Conservation (phyloP, 495 filamentous ascomycete genomes). For the Daldinia grandis region DNA sequence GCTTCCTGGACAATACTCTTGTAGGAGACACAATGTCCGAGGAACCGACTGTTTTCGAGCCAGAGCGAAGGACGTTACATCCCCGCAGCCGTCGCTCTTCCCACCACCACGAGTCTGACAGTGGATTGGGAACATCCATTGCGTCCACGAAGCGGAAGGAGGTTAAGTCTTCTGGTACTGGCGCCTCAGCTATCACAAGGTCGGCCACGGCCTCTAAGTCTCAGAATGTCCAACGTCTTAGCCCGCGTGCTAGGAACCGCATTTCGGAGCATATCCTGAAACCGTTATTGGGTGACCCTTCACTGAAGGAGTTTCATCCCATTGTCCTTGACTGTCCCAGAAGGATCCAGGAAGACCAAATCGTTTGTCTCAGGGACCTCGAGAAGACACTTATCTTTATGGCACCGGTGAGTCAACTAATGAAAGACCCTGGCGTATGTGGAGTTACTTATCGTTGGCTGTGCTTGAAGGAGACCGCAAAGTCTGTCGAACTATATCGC, state of each 20-base stretch:
- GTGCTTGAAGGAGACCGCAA: constrained; percentile 76
- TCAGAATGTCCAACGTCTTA: constrained; percentile 54
- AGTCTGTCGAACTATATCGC: constrained; percentile 72
- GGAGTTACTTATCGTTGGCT: constrained; percentile 71
- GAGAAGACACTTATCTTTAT: constrained; percentile 89
- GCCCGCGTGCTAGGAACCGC: constrained; percentile 60
- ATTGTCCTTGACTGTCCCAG: constrained; percentile 76
- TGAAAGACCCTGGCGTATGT: constrained; percentile 59
- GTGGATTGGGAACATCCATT: constrained; percentile 66
- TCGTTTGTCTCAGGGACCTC: constrained; percentile 84
- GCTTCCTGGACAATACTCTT: constrained; percentile 59
- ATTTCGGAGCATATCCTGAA: constrained; percentile 63
- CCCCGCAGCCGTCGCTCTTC: constrained; percentile 60
- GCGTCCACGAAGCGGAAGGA: constrained; percentile 52
- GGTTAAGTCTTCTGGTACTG: constrained; percentile 23
- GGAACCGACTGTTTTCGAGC: constrained; percentile 39
- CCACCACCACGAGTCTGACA: constrained; percentile 68
- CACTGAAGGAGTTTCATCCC: constrained; percentile 78
- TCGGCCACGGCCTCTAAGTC: constrained; percentile 56
- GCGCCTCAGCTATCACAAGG: constrained; percentile 53
- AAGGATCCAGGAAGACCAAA: constrained; percentile 80
- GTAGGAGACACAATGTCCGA: constrained; percentile 51
- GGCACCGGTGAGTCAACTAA: constrained; percentile 80
- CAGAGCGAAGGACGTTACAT: constrained; percentile 56
- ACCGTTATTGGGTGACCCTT: constrained; percentile 58